These are phyloP conservation scores for Vicia faba DNA, from an alignment of 306 rosid genomes.

Conservation along the genomic window DNA sequence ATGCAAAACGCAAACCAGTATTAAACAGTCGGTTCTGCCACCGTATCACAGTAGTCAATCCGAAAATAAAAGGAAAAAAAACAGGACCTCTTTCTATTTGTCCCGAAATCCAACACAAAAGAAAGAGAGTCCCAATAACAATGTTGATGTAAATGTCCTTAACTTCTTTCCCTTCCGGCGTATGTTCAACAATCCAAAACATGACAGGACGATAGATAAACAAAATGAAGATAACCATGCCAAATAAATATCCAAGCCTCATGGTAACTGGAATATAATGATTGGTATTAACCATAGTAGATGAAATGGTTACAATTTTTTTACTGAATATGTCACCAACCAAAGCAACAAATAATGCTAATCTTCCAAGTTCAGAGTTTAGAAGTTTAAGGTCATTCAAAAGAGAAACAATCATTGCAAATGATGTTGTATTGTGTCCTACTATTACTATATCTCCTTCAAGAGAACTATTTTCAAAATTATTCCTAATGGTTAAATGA, in stretches of 20 bases:
- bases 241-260: neutral
- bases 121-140: constrained; percentile 37
- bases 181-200: constrained; percentile 45
- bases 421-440: constrained; percentile 40
- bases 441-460: neutral
- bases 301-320: neutral
- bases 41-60: no score
- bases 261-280: accelerated
- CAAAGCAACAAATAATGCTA: constrained; percentile 37
- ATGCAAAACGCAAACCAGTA: no score
- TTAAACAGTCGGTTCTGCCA: no score
- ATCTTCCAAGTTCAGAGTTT: constrained; percentile 28
- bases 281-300: accelerated
- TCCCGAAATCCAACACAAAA: constrained; percentile 17
- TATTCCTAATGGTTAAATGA: neutral
- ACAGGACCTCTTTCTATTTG: neutral
- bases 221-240: neutral
- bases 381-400: constrained; percentile 15
- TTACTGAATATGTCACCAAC: constrained; percentile 40
- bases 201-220: constrained; percentile 41
- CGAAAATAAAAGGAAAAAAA: constrained; percentile 50
- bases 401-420: constrained; percentile 16
- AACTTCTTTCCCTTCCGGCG: constrained; percentile 54
- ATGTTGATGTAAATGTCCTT: constrained; percentile 33
- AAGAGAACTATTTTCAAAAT: neutral